Evolutionary conservation across 129 eudicot genomes (phyloP).

Genomic region (Kitagawia praeruptora): DNA sequence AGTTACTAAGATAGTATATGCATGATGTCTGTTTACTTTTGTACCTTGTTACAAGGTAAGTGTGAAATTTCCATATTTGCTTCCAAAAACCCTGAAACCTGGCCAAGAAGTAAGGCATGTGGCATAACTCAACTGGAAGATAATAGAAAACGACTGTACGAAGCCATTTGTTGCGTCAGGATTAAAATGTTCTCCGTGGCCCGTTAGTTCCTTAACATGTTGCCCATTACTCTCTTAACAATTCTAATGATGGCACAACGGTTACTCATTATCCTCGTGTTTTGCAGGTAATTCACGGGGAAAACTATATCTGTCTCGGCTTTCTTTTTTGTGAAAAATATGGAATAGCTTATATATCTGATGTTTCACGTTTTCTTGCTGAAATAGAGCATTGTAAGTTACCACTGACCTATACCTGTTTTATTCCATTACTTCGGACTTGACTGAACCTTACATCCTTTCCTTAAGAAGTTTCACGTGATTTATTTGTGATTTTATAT

Average conservation of each 20-base stretch:
- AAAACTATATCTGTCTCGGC: slow-evolving; percentile 86
- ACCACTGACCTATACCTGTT: slow-evolving; percentile 1
- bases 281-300: slow-evolving; percentile 95
- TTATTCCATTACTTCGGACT: not conserved
- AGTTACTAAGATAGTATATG: slow-evolving; percentile 3
- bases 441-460: not conserved
- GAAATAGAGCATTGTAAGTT: slow-evolving; percentile 68
- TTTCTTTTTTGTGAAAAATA: slow-evolving; percentile 61
- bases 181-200: slow-evolving; percentile 70
- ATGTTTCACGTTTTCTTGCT: slow-evolving; percentile 84
- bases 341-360: slow-evolving; percentile 90
- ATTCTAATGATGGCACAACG: too few relatives aligned
- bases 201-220: slow-evolving; percentile 41
- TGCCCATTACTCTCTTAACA: too few relatives aligned
- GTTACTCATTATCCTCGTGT: slow-evolving; percentile 11
- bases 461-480: not conserved
- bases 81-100: slow-evolving; percentile 47
- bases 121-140: slow-evolving; percentile 79
- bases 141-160: slow-evolving; percentile 58
- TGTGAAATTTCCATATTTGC: slow-evolving; percentile 74
- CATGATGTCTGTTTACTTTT: slow-evolving; percentile 16
- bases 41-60: slow-evolving; percentile 45
- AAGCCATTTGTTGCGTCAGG: slow-evolving; percentile 91
- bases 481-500: not conserved
- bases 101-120: slow-evolving; percentile 86